Percentiles rank a stretch among this genome's conserved stretches.
Evolutionary conservation across 228 moss, liverwort and hornwort species (phyloP).

Genomic region (Sphagnum magellanicum): DNA sequence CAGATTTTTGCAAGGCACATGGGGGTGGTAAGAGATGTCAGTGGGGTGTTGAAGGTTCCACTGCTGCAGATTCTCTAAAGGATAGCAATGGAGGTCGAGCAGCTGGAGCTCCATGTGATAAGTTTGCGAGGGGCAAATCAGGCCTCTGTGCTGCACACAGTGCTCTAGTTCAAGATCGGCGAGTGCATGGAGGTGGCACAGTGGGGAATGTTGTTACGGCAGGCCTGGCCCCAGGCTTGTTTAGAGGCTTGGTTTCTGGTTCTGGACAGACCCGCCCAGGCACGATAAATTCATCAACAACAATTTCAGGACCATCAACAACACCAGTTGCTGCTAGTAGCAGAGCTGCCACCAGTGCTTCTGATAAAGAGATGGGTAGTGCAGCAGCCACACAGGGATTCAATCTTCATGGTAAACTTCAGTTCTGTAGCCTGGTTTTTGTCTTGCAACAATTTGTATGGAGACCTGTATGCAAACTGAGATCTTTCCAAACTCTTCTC

Average conservation of each 20-base stretch:
- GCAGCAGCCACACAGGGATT: conserved; percentile 5
- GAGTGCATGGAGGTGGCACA: conserved; percentile 81
- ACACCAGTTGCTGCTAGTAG: conserved; percentile 30
- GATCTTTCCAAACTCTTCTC: too few relatives aligned
- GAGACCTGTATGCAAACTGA: background rate
- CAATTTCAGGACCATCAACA: conserved; percentile 30
- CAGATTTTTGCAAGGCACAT: conserved; percentile 97
- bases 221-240: conserved; percentile 92
- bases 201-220: conserved; percentile 50
- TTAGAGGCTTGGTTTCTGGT: conserved; percentile 80
- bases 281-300: conserved; percentile 6
- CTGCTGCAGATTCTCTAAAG: conserved; percentile 46
- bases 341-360: conserved; percentile 25
- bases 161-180: conserved; percentile 76
- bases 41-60: conserved; percentile 82
- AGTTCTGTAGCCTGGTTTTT: too few relatives aligned
- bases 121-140: conserved; percentile 97
- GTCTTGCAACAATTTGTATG: too few relatives aligned
- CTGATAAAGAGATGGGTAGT: conserved; percentile 34
- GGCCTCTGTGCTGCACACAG: conserved; percentile 96
- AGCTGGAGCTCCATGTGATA: conserved; percentile 60
- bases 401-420: too few relatives aligned
- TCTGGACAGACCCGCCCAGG: conserved; percentile 54
- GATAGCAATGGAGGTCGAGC: conserved; percentile 51
- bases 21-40: conserved; percentile 97